phyloP scores from a whole-genome alignment of 2,329 filamentous ascomycete genomes.

The Monosporascus sp. region DNA sequence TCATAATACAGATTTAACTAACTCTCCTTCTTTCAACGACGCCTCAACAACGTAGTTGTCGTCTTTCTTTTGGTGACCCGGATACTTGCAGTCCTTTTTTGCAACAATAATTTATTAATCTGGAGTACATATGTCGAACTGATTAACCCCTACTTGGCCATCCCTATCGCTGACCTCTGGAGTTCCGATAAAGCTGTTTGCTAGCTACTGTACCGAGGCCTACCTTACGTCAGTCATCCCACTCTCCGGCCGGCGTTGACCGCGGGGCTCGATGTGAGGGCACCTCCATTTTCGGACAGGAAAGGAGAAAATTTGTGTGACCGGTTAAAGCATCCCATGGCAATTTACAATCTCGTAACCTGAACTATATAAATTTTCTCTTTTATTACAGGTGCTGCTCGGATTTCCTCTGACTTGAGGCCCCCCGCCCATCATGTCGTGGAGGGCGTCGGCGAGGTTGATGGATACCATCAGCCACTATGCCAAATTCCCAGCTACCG shows the following conservation, averaged over 20 bases:
- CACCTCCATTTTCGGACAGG: not conserved
- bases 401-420: slow-evolving; percentile 9
- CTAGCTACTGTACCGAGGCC: not conserved
- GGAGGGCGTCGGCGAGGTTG: slow-evolving; percentile 84
- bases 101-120: not conserved
- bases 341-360: not conserved
- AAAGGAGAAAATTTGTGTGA: not conserved
- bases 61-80: no score
- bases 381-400: no score
- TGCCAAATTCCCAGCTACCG: slow-evolving; percentile 93
- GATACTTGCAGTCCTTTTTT: not conserved
- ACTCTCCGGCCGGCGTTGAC: no score
- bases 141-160: not conserved
- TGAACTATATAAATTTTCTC: not conserved
- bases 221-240: not conserved
- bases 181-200: not conserved
- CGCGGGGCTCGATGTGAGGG: no score
- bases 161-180: not conserved
- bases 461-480: slow-evolving; percentile 98
- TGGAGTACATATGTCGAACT: not conserved
- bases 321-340: not conserved
- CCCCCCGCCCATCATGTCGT: slow-evolving; percentile 64
- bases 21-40: no score
- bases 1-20: not conserved
- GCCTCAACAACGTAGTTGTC: no score